Evolutionary conservation across 2,329 filamentous ascomycete genomes (phyloP).

Genomic region (Beauveria australis): DNA sequence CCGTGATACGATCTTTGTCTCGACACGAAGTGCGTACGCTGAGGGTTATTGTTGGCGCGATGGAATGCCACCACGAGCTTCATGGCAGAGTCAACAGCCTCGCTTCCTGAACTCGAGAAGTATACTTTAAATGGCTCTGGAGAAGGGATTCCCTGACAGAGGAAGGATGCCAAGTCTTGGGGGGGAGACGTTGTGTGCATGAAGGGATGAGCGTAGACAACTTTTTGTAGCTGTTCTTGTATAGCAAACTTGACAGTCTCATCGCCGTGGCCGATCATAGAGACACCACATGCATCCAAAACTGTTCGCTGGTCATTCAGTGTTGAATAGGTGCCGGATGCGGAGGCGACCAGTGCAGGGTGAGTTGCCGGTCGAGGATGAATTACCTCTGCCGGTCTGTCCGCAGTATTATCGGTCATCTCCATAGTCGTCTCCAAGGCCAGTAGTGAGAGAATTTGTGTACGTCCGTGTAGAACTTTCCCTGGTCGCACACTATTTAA

Average conservation of each 20-base stretch:
- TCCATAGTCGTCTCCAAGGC: no score
- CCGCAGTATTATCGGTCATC: no score
- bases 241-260: not conserved
- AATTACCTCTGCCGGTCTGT: no score
- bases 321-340: no score
- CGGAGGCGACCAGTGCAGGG: no score
- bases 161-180: not conserved
- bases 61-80: conserved; percentile 43
- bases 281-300: not conserved
- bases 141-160: not conserved
- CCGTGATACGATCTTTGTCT: conserved; percentile 39
- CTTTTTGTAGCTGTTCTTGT: not conserved
- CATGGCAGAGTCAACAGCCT: conserved; percentile 39
- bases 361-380: no score
- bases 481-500: no score
- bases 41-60: conserved; percentile 28
- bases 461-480: no score
- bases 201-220: not conserved
- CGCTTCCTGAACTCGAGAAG: conserved; percentile 18
- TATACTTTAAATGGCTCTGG: not conserved
- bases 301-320: no score
- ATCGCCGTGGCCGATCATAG: not conserved
- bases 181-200: not conserved
- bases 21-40: conserved; percentile 32
- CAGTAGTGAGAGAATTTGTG: no score